Percentiles rank a stretch among this genome's conserved stretches.
Evolutionary conservation across 495 filamentous ascomycete species (phyloP).

Genomic region (Podospora australis): DNA sequence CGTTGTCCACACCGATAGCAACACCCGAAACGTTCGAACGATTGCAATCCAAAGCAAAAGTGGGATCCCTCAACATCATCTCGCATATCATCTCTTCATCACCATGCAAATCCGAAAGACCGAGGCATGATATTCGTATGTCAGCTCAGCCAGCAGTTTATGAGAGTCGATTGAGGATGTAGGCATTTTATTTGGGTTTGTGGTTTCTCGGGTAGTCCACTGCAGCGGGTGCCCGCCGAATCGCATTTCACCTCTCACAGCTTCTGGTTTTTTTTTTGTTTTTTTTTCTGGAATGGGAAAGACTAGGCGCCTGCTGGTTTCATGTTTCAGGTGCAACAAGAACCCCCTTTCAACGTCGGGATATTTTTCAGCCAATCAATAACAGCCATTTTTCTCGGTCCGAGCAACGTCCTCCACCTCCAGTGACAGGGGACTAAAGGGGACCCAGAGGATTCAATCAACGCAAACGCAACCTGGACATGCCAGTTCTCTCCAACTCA

Average conservation of each 20-base stretch:
- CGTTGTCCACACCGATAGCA: neutral
- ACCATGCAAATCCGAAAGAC: neutral
- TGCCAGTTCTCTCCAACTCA: neutral
- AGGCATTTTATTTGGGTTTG: neutral
- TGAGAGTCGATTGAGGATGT: too few species aligned
- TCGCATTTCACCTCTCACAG: slow-evolving; percentile 5
- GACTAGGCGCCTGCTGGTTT: slow-evolving; percentile 9
- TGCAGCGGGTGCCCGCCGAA: neutral
- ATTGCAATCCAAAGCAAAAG: too few species aligned
- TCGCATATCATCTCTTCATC: neutral
- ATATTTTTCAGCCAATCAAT: slow-evolving; percentile 6
- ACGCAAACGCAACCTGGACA: too few species aligned
- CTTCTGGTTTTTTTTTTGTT: neutral
- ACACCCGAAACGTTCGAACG: neutral
- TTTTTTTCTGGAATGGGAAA: slow-evolving; percentile 6
- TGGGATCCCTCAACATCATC: neutral
- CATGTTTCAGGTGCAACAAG: slow-evolving; percentile 16
- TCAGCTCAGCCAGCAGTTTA: neutral
- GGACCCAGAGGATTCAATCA: too few species aligned
- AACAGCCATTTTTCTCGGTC: neutral
- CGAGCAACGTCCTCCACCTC: neutral
- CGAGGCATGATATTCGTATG: neutral
- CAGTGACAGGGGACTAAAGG: too few species aligned
- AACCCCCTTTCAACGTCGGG: neutral
- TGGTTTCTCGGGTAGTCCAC: neutral